A percentile compares a stretch with the other conserved stretches of the same genome.
Evolutionary conservation across 208 protist genomes (phyloP).

Genomic region (Trypanosoma cruzi): DNA sequence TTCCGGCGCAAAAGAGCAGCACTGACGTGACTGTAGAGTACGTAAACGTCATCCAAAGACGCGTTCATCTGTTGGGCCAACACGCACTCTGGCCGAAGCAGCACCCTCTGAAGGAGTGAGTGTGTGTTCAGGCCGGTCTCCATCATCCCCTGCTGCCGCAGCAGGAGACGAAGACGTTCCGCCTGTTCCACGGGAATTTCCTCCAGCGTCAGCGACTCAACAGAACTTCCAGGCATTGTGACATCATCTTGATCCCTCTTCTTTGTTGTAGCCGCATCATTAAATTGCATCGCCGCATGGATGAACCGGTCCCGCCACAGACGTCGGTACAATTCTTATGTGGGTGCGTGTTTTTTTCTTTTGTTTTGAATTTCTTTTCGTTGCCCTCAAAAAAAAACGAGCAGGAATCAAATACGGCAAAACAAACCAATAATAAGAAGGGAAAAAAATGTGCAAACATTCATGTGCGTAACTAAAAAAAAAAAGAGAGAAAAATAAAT

Average conservation of each 20-base stretch:
- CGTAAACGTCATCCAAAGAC: conserved; percentile 22
- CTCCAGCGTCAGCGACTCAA: neutral
- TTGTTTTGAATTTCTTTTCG: neutral
- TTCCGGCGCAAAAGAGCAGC: neutral
- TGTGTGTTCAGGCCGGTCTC: neutral
- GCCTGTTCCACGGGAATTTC: neutral
- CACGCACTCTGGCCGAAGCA: conserved; percentile 22
- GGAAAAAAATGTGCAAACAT: neutral
- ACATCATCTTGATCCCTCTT: neutral
- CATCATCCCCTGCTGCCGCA: neutral
- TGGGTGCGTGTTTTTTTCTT: neutral
- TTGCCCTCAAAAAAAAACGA: neutral
- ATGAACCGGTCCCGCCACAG: neutral
- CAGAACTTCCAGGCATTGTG: neutral
- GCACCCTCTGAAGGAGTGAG: neutral
- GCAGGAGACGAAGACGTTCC: conserved; percentile 6
- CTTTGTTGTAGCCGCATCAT: neutral
- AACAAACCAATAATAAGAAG: too few species aligned
- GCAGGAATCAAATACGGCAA: neutral
- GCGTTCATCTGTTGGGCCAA: conserved; percentile 20
- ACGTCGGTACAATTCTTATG: neutral
- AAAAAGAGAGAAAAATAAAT: neutral
- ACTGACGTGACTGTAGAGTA: conserved; percentile 22
- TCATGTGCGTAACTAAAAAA: conserved; percentile 6
- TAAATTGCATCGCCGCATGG: neutral